Evolutionary conservation across 257 asterid species (phyloP).

Genomic region (Prunella vulgaris): DNA sequence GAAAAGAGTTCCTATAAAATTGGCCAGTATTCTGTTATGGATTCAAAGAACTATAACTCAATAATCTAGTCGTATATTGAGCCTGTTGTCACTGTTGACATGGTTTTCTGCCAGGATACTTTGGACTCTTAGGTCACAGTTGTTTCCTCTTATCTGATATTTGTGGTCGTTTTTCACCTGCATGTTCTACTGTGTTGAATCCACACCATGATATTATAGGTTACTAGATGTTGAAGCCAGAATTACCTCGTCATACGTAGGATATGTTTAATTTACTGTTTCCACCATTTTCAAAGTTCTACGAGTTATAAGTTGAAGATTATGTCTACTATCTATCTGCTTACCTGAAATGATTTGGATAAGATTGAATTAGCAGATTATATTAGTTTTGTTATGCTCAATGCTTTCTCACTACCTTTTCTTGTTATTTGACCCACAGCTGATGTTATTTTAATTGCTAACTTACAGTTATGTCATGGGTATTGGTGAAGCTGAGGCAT

Average conservation of each 20-base stretch:
- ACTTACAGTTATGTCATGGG: conserved; percentile 93
- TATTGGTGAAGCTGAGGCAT: conserved; percentile 98
- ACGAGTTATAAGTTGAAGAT: neutral
- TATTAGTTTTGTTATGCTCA: neutral
- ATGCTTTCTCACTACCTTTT: neutral
- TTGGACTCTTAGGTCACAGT: neutral
- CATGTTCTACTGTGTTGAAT: conserved; percentile 3
- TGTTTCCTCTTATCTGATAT: conserved; percentile 4
- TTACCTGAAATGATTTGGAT: neutral
- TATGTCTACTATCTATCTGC: neutral
- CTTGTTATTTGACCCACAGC: conserved; percentile 11
- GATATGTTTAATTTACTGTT: neutral
- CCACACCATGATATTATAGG: neutral
- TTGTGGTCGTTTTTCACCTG: neutral
- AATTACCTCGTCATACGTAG: neutral
- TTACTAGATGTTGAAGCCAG: neutral
- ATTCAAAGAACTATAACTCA: neutral
- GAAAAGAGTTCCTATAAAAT: neutral
- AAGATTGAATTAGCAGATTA: neutral
- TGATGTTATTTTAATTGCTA: conserved; percentile 14
- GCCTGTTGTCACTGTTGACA: conserved; percentile 6
- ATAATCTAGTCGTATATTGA: neutral
- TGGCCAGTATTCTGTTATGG: neutral
- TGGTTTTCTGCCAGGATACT: neutral
- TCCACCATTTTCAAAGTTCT: neutral